phyloP scores from a whole-genome alignment of 441 rosid genomes.

The Croton laevigatus region DNA sequence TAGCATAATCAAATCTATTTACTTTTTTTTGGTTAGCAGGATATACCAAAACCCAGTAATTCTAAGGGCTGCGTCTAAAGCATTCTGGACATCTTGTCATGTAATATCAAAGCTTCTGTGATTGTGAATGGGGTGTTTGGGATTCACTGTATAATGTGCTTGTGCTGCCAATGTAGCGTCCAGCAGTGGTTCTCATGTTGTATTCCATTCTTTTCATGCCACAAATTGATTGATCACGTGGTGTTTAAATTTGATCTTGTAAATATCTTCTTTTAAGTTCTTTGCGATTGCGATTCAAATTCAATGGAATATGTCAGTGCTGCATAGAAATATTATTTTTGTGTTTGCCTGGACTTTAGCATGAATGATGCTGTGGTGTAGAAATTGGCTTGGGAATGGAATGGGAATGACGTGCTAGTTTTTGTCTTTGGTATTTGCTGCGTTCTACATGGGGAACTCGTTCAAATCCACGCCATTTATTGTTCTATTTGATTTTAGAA shows the following conservation, averaged over 20 bases:
- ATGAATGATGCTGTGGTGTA: background rate
- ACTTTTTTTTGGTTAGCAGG: slow-evolving; percentile 37
- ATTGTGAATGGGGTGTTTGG: slow-evolving; percentile 19
- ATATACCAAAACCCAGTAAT: slow-evolving; percentile 86
- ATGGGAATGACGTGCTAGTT: no score
- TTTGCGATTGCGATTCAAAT: slow-evolving; percentile 36
- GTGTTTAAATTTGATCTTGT: slow-evolving; percentile 33
- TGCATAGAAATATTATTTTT: no score
- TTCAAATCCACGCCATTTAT: background rate
- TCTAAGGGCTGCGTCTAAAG: slow-evolving; percentile 69
- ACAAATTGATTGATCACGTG: slow-evolving; percentile 27
- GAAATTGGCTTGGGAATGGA: background rate
- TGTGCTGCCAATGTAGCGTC: slow-evolving; percentile 30
- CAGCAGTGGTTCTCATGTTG: slow-evolving; percentile 28
- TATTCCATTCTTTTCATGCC: slow-evolving; percentile 36
- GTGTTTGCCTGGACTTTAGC: background rate
- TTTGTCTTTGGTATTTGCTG: background rate
- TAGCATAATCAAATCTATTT: background rate
- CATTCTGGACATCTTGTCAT: slow-evolving; percentile 86
- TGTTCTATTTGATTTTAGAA: background rate
- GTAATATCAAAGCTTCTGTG: slow-evolving; percentile 85
- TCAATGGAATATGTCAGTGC: slow-evolving; percentile 20
- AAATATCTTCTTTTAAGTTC: slow-evolving; percentile 31
- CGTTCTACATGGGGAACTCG: background rate
- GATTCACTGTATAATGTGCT: slow-evolving; percentile 22